Base-by-base conservation (phyloP, 352 stramenopile species). In the Globisporangium alternatum region DNA sequence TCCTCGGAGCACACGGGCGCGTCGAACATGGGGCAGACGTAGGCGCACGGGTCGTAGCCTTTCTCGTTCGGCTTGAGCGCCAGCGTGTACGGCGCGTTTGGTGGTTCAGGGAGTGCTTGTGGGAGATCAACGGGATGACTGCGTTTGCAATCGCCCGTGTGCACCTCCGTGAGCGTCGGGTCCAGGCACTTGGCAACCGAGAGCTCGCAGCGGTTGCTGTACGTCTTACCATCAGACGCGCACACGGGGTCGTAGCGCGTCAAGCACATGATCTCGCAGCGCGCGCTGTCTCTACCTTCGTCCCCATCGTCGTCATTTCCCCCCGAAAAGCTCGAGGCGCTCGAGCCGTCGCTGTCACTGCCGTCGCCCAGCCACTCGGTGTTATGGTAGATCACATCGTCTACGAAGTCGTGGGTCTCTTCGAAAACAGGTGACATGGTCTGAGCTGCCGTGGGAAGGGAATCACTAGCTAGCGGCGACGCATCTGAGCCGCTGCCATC, bases 1-100 rank as follows among this genome's bases (percentile, higher is more conserved):
- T 68, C 66, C 2, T 43, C 45, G 15, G 56, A 65, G 44, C 69
- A 76, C n/a, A 76, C 69, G 4, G 69, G 69, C 8, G 25, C n/a
- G 28, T 65, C 60, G 15, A 54, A 43, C 45, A 65, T 68, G 9
- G 48, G 44, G 19, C 66, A 71, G 5, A 61, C 7, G 62, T 53
- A 67, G 31, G 51, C 58, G 52, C 65, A 70, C 15, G 22, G 7
- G 33, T 70, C 63, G 35, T 59, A 37, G n/a, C 45, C 43, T 48
- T 48, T 22, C 43, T 48, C 43, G 19, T 25, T 10, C 49, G 45
- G 21, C 19, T 33, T 17, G 15, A 22, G 33, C n/a, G 39, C 43
- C 22, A 62, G 28, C 5, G 44, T 21, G 31, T 47, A 43, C 33
- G 44, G 25, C 2, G 41, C 13, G 43, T 48, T 48, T 48, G 43